A percentile compares a stretch with the other conserved stretches of the same genome.
Evolutionary conservation across 345 rosid species (phyloP).

Genomic region (Arabis alpina): DNA sequence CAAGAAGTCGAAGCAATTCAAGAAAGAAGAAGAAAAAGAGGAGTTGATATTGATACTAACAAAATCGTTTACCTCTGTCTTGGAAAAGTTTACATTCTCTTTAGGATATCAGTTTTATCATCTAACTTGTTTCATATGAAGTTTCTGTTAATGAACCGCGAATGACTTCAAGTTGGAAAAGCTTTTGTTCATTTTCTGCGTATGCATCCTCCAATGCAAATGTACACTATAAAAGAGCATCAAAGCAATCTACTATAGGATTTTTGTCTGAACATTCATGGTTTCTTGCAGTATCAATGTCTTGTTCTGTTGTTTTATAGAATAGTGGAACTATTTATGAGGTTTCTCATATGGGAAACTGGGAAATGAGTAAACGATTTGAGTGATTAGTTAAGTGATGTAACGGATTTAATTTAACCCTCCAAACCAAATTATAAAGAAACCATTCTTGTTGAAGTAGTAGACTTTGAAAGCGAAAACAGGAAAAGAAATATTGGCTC

Average conservation of each 20-base stretch:
- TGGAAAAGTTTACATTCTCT: conserved; percentile 2
- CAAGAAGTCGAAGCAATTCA: conserved; percentile 43
- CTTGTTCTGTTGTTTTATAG: neutral
- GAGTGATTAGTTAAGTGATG: too few relatives aligned
- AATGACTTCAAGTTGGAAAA: conserved; percentile 13
- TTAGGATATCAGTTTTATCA: conserved; percentile 11
- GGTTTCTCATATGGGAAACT: too few relatives aligned
- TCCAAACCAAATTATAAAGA: too few relatives aligned
- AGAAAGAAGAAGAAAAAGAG: conserved; percentile 35
- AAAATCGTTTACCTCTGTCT: neutral
- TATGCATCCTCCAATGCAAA: neutral
- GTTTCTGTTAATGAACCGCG: conserved; percentile 9
- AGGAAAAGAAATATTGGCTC: neutral
- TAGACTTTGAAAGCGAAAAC: too few relatives aligned
- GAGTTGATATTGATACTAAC: conserved; percentile 4
- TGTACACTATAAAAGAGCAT: neutral
- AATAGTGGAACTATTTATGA: too few relatives aligned
- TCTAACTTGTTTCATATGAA: conserved; percentile 18
- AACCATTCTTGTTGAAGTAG: too few relatives aligned
- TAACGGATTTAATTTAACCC: too few relatives aligned
- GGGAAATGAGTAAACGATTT: too few relatives aligned
- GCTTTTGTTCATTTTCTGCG: neutral
- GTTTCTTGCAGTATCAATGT: neutral
- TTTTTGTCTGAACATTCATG: conserved; percentile 3
- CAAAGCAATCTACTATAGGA: neutral